Conservation (phyloP, 1,284 basidiomycete genomes). For the Moesziomyces antarcticus region DNA sequence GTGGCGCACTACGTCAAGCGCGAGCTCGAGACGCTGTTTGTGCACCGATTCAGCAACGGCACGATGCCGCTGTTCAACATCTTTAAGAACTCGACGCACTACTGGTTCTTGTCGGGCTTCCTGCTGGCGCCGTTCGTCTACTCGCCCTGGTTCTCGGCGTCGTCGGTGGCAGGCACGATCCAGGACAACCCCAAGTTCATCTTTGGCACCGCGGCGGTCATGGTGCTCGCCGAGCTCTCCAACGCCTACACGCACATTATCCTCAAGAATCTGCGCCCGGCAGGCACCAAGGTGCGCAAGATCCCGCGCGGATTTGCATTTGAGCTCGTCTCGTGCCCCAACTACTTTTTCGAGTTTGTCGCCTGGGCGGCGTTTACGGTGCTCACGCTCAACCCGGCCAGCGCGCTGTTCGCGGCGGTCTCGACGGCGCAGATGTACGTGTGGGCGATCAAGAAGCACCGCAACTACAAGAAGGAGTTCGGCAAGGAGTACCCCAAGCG, state of each 20-base stretch:
- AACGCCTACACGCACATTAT: slow-evolving; percentile 87
- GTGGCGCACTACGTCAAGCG: slow-evolving; percentile 91
- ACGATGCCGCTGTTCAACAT: slow-evolving; percentile 91
- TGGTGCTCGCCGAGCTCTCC: slow-evolving; percentile 83
- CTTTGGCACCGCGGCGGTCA: slow-evolving; percentile 76
- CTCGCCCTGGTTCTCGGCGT: slow-evolving; percentile 74
- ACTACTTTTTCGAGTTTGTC: slow-evolving; percentile 91
- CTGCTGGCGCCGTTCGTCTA: slow-evolving; percentile 44
- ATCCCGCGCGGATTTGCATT: slow-evolving; percentile 87
- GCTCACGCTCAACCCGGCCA: slow-evolving; percentile 77
- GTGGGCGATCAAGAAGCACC: slow-evolving; percentile 94
- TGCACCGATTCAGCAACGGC: slow-evolving; percentile 85
- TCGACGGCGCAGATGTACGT: slow-evolving; percentile 79
- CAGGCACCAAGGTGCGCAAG: slow-evolving; percentile 80
- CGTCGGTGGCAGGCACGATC: slow-evolving; percentile 76
- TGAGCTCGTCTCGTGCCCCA: slow-evolving; percentile 84
- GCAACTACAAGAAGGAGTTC: slow-evolving; percentile 91
- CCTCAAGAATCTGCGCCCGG: slow-evolving; percentile 82
- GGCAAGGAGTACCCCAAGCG: slow-evolving; percentile 81
- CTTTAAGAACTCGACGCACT: slow-evolving; percentile 77
- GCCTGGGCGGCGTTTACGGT: slow-evolving; percentile 80
- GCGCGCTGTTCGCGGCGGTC: slow-evolving; percentile 79
- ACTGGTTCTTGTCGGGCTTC: slow-evolving; percentile 79
- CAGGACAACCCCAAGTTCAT: slow-evolving; percentile 79
- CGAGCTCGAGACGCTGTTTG: slow-evolving; percentile 89